phyloP scores from a whole-genome alignment of 2,329 filamentous ascomycete species.

The Sclerotinia borealis region DNA sequence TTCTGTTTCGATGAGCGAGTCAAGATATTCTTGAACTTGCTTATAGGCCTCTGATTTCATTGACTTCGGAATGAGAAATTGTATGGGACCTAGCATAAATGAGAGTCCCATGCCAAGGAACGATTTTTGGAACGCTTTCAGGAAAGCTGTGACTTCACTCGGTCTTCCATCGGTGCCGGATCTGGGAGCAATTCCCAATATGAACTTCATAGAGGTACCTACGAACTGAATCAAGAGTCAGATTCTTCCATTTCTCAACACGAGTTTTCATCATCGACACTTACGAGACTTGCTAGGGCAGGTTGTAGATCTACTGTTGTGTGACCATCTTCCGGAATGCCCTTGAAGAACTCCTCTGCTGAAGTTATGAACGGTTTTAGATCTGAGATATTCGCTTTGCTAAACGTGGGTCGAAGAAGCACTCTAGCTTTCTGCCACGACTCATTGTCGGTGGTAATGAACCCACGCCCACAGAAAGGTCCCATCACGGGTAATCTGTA shows the following conservation, averaged over 20 bases:
- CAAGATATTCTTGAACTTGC: not conserved
- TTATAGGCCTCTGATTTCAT: not conserved
- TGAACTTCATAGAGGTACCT: not conserved
- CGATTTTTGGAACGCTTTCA: not conserved
- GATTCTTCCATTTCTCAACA: not conserved
- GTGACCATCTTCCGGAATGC: not conserved
- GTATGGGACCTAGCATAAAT: not conserved
- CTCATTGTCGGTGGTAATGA: not conserved
- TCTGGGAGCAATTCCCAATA: not conserved
- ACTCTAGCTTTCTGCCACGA: not conserved
- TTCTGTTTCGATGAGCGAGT: not conserved
- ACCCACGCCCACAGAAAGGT: not conserved
- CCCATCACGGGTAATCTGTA: not conserved
- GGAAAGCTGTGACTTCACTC: not conserved
- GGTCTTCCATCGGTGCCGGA: not conserved
- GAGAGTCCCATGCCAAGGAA: slow-evolving; percentile 5
- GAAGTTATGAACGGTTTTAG: not conserved
- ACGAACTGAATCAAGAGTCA: not conserved
- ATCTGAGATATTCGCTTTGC: slow-evolving; percentile 4
- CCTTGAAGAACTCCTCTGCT: not conserved
- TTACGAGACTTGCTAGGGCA: not conserved
- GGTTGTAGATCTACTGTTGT: not conserved
- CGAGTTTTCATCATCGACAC: not conserved
- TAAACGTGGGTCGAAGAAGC: not conserved
- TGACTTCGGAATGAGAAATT: not conserved